Conservation (phyloP, 176 grass and related monocot genomes). For the Zoysia pacifica region DNA sequence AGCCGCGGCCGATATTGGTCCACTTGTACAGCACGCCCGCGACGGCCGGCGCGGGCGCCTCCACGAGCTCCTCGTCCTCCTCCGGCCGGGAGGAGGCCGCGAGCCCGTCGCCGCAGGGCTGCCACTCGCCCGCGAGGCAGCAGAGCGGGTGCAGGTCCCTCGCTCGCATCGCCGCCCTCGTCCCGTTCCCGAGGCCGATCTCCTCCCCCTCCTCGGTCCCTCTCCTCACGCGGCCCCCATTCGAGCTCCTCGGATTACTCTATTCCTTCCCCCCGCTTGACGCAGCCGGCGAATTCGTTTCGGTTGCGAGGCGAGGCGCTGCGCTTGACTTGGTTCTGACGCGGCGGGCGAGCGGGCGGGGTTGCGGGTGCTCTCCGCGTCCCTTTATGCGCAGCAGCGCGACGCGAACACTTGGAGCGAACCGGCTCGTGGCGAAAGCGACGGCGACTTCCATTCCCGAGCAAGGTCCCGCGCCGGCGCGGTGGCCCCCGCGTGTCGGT, state of each 20-base stretch:
- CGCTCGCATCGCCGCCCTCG: constrained; percentile 42
- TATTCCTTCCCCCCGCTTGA: neutral
- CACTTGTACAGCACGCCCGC: constrained; percentile 86
- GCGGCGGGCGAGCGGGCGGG: neutral
- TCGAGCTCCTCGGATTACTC: neutral
- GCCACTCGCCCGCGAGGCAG: constrained; percentile 78
- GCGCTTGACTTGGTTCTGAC: neutral
- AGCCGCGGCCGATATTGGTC: constrained; percentile 91
- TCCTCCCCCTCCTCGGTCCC: neutral
- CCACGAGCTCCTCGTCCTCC: neutral
- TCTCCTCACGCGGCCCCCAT: neutral
- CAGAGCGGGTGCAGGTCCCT: constrained; percentile 94
- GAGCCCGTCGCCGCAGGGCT: neutral
- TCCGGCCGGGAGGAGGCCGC: neutral
- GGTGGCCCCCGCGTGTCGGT: constrained; percentile 26
- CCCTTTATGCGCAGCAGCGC: constrained; percentile 14
- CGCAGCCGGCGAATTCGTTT: constrained; percentile 17
- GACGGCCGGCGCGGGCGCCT: constrained; percentile 32
- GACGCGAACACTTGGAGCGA: neutral
- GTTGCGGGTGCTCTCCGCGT: too few relatives aligned
- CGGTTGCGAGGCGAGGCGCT: constrained; percentile 1
- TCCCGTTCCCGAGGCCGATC: neutral
- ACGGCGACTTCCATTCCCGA: neutral
- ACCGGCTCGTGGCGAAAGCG: neutral
- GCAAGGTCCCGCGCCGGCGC: neutral